Base-by-base conservation (phyloP, 495 filamentous ascomycete species). In the Glonium stellatum region DNA sequence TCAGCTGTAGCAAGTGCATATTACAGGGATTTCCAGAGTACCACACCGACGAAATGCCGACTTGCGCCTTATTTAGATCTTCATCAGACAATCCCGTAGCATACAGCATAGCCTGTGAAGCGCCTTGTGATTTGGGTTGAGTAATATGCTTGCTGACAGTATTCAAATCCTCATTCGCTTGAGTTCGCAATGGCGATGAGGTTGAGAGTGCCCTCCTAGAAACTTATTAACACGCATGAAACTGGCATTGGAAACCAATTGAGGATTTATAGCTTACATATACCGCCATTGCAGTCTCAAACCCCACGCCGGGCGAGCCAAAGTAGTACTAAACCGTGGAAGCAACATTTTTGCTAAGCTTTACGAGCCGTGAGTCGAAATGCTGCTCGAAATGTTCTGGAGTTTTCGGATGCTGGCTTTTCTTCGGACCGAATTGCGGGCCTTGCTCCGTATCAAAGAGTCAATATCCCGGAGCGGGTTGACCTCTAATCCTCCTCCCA, bases 101-200 rank as follows among this genome's bases (percentile, higher is more conserved):
- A 78, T 97, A 97, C 47, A 98, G 80, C 93, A 98, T 98, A 59
- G 95, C 95, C 78, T 98, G 93, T 35, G 92, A 96, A 46, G 95
- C 93, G 67, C 93, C 93, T 79, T 98, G 93, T 25, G 93, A 89
- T 74, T 92, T 96, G 64, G 90, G 95, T 73, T 97, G 90, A 42
- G 93, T 97, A 78, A 98, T 87, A 69, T 79, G 69, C 51, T 82
- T 77, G 54, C 92, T 96, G 73, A 88, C 80, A 73, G 85, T 87
- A 80, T 97, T 97, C 27, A 70, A 46, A 27, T 64, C 67, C 25
- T 57, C 41, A 25, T 67, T 61, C 1, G 57, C 48, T 37, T 58
- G 57, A 9, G 53, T 46, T 44, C 27, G 50, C 54, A 57, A 64
- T 46, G 39, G 11, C 23, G 60, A 34, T 5, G 64, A 67, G 60